Conservation (phyloP, 1,139 yeast genomes). For the Taphrina sp. region DNA sequence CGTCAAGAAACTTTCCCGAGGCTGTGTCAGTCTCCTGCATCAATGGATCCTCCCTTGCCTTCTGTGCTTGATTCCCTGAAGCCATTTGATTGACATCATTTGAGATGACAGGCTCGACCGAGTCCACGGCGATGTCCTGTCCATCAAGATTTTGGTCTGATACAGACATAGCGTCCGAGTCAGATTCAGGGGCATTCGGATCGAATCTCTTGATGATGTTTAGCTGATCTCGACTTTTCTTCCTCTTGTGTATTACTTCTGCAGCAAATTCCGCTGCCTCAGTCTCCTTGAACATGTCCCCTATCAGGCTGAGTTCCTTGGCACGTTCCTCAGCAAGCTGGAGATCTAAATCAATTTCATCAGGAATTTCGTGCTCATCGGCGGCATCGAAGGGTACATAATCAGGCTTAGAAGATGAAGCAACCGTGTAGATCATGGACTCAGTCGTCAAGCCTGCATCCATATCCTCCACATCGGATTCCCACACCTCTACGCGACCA, state of each 20-base stretch:
- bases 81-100: neutral
- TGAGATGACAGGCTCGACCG: neutral
- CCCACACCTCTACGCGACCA: constrained; percentile 26
- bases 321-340: constrained; percentile 12
- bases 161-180: constrained; percentile 53
- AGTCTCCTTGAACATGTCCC: constrained; percentile 21
- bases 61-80: neutral
- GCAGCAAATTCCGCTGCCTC: constrained; percentile 3
- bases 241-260: neutral
- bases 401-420: constrained; percentile 25
- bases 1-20: too few species aligned
- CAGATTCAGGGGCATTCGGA: constrained; percentile 39
- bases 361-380: neutral
- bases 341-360: constrained; percentile 4
- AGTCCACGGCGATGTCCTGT: neutral
- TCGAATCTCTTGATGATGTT: constrained; percentile 9
- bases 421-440: constrained; percentile 6
- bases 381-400: constrained; percentile 3
- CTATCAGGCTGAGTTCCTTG: constrained; percentile 15
- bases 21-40: too few species aligned
- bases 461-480: constrained; percentile 1
- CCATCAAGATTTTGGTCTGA: constrained; percentile 48
- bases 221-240: constrained; percentile 5
- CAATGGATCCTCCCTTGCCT: constrained; percentile 47
- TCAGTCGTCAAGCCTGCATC: neutral